Base-by-base conservation (phyloP, 805 yeast genomes). In the Wickerhamomyces bovis region DNA sequence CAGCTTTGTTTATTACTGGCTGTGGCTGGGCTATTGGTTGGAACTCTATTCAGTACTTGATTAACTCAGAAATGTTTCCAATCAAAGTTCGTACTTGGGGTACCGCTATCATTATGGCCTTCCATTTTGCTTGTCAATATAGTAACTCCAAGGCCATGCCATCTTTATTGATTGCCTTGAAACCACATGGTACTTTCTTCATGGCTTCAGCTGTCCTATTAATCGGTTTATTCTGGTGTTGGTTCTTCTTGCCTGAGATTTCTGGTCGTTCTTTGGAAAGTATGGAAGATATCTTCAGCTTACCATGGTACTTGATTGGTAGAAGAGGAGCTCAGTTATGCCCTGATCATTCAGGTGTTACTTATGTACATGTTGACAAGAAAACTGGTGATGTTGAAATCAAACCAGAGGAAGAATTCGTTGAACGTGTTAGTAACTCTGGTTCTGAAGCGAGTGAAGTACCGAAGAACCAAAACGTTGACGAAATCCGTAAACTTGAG, bases 11-110 rank as follows among this genome's bases (percentile, higher is more conserved):
- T 53, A 53, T 77, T 33, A 66, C 71, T 28, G 83, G 83, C 53
- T 66, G 70, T 20, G 81, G 81, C 33, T 78, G 83, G 83, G 73
- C 79, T 28, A 58, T 78, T 61, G 83, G 83, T 33, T 78, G 76
- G 72, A 78, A 78, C 61, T 66, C 78, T 0, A 65, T 77, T 42
- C 82, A 78, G 57, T 78, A 77, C 55, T 65, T 78, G 52, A 62
- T 78, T 53, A 77, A 76, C 48, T 69, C 82, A 4, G 83, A 78
- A 56, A 68, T 78, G 44, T 70, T 77, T 56, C 83, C 83, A 20
- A 61, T 77, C 54, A 67, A 72, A 47, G 66, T 73, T 33, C 68
- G 82, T 51, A 70, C 72, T 33, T 62, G 75, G 51, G 81, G 77
- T 23, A 73, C 76, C 41, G 70, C 80, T 4, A 48, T 73, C 22